phyloP scores from a whole-genome alignment of 805 yeast genomes.

The Tetrapisispora nanseiensis region DNA sequence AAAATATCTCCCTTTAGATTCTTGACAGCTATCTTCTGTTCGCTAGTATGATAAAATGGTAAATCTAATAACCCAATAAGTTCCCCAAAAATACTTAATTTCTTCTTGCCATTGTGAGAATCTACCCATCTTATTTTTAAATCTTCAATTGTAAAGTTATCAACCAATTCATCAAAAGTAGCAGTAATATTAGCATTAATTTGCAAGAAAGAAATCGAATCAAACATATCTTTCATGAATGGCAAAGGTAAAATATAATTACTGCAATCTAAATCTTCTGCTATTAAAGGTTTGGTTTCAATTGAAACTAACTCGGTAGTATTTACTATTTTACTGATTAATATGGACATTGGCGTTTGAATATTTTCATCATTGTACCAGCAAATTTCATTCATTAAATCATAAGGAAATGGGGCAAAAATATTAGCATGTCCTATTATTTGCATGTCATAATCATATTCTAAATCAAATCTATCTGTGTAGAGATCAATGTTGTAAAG shows the following conservation, averaged over 20 bases:
- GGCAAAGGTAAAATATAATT: constrained; percentile 11
- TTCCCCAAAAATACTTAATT: constrained; percentile 33
- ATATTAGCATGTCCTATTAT: constrained; percentile 10
- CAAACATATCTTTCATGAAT: constrained; percentile 9
- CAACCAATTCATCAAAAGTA: constrained; percentile 20
- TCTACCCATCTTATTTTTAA: constrained; percentile 29
- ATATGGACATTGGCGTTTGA: constrained; percentile 24
- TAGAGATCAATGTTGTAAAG: constrained; percentile 6
- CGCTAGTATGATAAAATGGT: constrained; percentile 24
- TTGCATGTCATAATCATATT: constrained; percentile 2
- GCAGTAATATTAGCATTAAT: constrained; percentile 17
- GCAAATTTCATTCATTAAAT: constrained; percentile 21
- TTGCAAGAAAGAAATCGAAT: constrained; percentile 14
- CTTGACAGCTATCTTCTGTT: constrained; percentile 24
- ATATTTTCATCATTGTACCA: constrained; percentile 26
- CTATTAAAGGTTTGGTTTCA: constrained; percentile 12
- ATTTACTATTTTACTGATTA: constrained; percentile 20
- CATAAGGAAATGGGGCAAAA: constrained; percentile 15
- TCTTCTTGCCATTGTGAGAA: constrained; percentile 21
- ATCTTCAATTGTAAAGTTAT: constrained; percentile 32
- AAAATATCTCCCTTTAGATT: constrained; percentile 35
- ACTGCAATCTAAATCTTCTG: neutral
- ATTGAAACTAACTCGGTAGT: constrained; percentile 11
- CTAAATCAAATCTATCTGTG: constrained; percentile 3
- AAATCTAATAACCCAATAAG: constrained; percentile 26